These are phyloP conservation scores for Suillus subluteus DNA, from an alignment of 768 basidiomycete genomes.

Conservation along the genomic window DNA sequence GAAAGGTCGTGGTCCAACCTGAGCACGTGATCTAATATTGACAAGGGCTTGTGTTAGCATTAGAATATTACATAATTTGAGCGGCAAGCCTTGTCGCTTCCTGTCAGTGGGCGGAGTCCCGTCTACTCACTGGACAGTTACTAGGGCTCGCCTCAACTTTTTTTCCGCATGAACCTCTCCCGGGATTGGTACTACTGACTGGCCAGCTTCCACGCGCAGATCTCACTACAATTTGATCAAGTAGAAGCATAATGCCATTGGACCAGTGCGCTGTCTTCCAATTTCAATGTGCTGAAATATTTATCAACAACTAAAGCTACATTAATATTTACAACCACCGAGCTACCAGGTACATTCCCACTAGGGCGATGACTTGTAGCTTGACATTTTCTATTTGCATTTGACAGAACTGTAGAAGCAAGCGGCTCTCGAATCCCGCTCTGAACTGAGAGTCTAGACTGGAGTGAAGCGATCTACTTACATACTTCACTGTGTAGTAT, in stretches of 20 bases:
- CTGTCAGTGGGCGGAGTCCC: conserved; percentile 5
- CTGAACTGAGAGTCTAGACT: neutral
- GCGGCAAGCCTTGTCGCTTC: neutral
- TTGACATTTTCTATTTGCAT: conserved; percentile 1
- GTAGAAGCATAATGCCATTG: neutral
- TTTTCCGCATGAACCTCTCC: neutral
- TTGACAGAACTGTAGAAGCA: neutral
- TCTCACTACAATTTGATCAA: neutral
- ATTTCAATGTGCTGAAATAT: neutral
- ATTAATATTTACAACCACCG: neutral
- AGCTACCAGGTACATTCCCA: conserved; percentile 8
- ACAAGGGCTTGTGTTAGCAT: neutral
- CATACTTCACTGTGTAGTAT: neutral
- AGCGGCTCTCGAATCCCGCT: neutral
- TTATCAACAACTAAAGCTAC: neutral
- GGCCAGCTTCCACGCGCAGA: neutral
- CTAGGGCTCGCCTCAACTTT: neutral
- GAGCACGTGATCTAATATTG: conserved; percentile 3
- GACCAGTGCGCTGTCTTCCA: neutral
- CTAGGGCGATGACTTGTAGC: neutral
- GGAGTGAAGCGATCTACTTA: neutral
- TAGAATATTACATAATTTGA: conserved; percentile 1
- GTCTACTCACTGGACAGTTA: neutral
- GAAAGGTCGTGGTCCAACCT: neutral
- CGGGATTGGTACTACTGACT: neutral